Evolutionary conservation across 208 protist genomes (phyloP).

Genomic region (Zelonia costaricensis): DNA sequence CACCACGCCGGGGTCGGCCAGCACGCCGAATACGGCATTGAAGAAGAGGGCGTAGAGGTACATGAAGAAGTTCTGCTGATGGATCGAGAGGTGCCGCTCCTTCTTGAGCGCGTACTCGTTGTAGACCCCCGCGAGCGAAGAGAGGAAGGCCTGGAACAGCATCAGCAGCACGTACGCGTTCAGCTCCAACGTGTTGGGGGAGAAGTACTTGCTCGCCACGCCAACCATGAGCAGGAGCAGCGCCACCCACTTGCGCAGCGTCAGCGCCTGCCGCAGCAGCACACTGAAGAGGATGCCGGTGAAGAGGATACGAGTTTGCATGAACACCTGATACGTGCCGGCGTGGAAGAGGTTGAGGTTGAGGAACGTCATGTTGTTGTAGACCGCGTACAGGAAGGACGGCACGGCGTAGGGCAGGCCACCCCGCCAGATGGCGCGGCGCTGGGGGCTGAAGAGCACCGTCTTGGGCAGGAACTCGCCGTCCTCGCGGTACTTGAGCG

Average conservation of each 20-base stretch:
- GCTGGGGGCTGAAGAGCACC: conserved; percentile 24
- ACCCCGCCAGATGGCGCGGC: conserved; percentile 37
- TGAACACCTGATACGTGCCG: conserved; percentile 74
- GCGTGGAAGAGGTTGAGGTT: conserved; percentile 66
- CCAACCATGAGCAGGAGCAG: conserved; percentile 54
- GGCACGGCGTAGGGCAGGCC: conserved; percentile 51
- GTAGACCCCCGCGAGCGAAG: conserved; percentile 62
- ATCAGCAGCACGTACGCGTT: conserved; percentile 36
- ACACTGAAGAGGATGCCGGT: conserved; percentile 56
- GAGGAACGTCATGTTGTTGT: conserved; percentile 84
- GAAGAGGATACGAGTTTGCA: conserved; percentile 77
- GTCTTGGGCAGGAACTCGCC: conserved; percentile 35
- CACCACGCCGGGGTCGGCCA: conserved; percentile 27
- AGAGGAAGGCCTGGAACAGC: conserved; percentile 57
- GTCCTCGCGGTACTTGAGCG: conserved; percentile 44
- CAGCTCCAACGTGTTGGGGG: conserved; percentile 21
- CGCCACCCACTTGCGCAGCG: conserved; percentile 48
- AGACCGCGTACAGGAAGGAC: conserved; percentile 73
- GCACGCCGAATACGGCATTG: conserved; percentile 56
- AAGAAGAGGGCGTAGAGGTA: conserved; percentile 74
- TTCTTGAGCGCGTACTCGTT: conserved; percentile 82
- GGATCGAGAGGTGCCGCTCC: conserved; percentile 51
- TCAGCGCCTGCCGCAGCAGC: conserved; percentile 33
- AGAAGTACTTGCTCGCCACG: conserved; percentile 59
- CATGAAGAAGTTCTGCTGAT: conserved; percentile 85